Evolutionary conservation across 83 land plant genomes (phyloP), one percentile per base, ranked within the genome.

Genomic region (Thuja plicata): DNA sequence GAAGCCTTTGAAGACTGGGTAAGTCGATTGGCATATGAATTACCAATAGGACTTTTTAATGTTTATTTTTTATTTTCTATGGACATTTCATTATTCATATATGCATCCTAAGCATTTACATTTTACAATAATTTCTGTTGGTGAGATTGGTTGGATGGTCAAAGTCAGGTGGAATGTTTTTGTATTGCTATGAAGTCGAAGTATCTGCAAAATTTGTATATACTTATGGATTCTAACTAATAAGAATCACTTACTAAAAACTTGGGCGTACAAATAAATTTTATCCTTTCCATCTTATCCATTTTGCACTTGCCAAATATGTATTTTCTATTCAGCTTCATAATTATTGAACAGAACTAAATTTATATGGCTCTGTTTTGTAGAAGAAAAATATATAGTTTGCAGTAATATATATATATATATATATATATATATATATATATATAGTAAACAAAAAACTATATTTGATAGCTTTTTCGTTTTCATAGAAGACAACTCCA

Each of bases 1-100:
- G 86, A 84, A 32, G 86, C 86, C 37, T 84, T 84, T 24, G 86
- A 84, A 84, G 86, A 84, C 32, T 84, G 86, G 60, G 60, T 84
- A 30, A 50, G 60, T 84, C 50, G 86, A 50, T 50, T 1, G 24
- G 35, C 79, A 32, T 34, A 43, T 9, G 12, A 43, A 2, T 21
- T 2, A 41, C 21, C 30, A 1, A 24, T 84, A 12, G 35, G 55
- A 48, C 16, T 48, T 30, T 50, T 32, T 15, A 50, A 48, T 48
- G 54, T 84, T 84, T 84, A 84, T 32, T 82, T 48, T 52, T 52
- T 13, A 52, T 52, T 52, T 52, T 13, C 15, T 52, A 52, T 52
- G 17, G 17, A 52, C 15, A 52, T 52, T 13, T 52, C 55, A 52
- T 0, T 50, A 78, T 50, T 10, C 0, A 50, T 19, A 81, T 19